Evolutionary conservation across 768 basidiomycete species (phyloP).

Genomic region (Nidularia pulvinata): DNA sequence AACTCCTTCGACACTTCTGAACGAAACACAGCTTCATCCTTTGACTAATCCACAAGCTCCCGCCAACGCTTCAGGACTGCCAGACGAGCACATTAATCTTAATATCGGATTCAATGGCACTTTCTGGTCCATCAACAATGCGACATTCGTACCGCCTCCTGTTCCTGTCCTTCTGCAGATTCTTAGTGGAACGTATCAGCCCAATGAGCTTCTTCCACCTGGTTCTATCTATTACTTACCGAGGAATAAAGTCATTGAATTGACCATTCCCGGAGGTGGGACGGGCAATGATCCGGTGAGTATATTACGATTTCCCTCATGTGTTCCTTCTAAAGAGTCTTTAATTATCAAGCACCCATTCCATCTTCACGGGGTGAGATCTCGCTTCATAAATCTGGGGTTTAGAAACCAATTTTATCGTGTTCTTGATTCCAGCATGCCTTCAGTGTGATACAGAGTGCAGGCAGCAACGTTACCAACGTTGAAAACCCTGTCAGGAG

Average conservation of each 20-base stretch:
- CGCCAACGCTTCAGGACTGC: constrained; percentile 14
- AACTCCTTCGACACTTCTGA: constrained; percentile 5
- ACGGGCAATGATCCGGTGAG: background rate
- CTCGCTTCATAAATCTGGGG: background rate
- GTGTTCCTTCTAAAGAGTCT: background rate
- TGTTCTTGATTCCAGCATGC: background rate
- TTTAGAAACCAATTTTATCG: background rate
- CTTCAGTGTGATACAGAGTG: background rate
- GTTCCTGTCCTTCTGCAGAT: constrained; percentile 5
- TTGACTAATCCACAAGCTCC: constrained; percentile 13
- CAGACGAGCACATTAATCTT: constrained; percentile 17
- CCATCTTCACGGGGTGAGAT: background rate
- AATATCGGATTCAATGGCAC: constrained; percentile 9
- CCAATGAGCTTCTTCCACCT: background rate
- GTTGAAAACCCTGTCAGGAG: background rate
- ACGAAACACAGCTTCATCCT: constrained; percentile 19
- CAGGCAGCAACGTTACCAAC: background rate
- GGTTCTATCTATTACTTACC: background rate
- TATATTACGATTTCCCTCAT: background rate
- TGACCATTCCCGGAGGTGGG: background rate
- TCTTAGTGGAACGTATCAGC: background rate
- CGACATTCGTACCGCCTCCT: constrained; percentile 3
- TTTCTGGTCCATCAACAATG: constrained; percentile 11
- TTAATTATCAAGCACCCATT: background rate
- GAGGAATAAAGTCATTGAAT: background rate